phyloP scores from a whole-genome alignment of 768 basidiomycete genomes.

The Scleroderma bovista region DNA sequence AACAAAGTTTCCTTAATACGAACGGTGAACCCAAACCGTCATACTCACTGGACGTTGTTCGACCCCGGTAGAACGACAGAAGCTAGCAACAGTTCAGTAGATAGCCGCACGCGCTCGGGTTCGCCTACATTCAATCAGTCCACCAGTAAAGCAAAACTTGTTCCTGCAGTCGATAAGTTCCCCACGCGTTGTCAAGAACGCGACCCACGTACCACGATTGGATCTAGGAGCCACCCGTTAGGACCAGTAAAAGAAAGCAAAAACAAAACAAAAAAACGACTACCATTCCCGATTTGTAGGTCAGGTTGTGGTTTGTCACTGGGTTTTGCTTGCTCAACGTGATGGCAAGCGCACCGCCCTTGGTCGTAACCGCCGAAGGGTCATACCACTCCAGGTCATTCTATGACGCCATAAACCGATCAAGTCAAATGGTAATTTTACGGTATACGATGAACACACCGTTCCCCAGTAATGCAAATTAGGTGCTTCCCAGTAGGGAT shows the following conservation, averaged over 20 bases:
- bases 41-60: slow-evolving; percentile 31
- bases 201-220: slow-evolving; percentile 22
- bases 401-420: slow-evolving; percentile 1
- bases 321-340: slow-evolving; percentile 41
- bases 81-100: slow-evolving; percentile 18
- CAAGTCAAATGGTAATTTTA: neutral
- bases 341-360: slow-evolving; percentile 44
- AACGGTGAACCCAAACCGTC: neutral
- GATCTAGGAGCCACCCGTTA: slow-evolving; percentile 16
- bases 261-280: slow-evolving; percentile 14
- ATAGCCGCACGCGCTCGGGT: neutral
- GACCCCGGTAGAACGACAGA: slow-evolving; percentile 38
- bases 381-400: slow-evolving; percentile 56
- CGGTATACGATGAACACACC: slow-evolving; percentile 30
- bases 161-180: slow-evolving; percentile 32
- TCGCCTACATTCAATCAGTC: slow-evolving; percentile 48
- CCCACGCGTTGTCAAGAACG: neutral
- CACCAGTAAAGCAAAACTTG: slow-evolving; percentile 80
- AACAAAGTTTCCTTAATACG: slow-evolving; percentile 1
- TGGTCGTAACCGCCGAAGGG: slow-evolving; percentile 47
- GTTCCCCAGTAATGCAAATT: slow-evolving; percentile 66
- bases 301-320: slow-evolving; percentile 40
- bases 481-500: slow-evolving; percentile 52
- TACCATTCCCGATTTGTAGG: slow-evolving; percentile 40
- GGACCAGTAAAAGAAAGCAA: slow-evolving; percentile 13